Base-by-base conservation (phyloP, 2,329 filamentous ascomycete genomes). In the Colletotrichum sansevieriae region DNA sequence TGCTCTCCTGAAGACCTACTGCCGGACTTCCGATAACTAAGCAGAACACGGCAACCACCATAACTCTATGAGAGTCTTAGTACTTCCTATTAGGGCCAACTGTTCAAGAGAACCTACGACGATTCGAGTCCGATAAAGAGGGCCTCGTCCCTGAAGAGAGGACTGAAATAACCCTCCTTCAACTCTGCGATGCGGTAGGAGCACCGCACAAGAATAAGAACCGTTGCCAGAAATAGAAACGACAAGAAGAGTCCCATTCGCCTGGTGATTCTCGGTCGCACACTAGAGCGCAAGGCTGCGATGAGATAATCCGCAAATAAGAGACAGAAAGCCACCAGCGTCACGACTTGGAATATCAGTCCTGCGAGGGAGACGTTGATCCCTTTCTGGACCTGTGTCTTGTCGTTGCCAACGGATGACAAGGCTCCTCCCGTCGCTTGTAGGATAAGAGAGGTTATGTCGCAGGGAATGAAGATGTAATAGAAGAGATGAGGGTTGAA, bases 181-280 rank as follows among this genome's bases (percentile, higher is more conserved):
- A 90, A 75, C 78, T 91, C 88, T 0, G 83, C 84, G 33, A 89
- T 86, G 52, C 88, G 84, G 72, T 88, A 91, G 22, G 85, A 83
- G 58, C 84, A 88, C 18, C 88, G 80, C 7, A 86, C 82, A 58
- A 89, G 83, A 70, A 91, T 86, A 55, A 83, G 82, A 9, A 89
- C 47, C 3, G 86, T 88, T 0, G 87, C 82, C 3, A 87, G 72
- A 2, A 80, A 76, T 10, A 88, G 77, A 20, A 83, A 84, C 15
- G 74, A 57, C n/a, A 87, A 72, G 71, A 89, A 90, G 11, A 79
- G 78, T 22, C 78, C 76, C 74, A 88, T 85, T 1, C 76, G 65
- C 67, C 73, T 76, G n/a, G 72, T 59, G 3, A 66, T 66, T 3
- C 78, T 78, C 9, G 73, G 44, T n/a, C 78, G 74, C 56, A 76